Conservation (phyloP, 495 filamentous ascomycete species). For the Podospora anserina region DNA sequence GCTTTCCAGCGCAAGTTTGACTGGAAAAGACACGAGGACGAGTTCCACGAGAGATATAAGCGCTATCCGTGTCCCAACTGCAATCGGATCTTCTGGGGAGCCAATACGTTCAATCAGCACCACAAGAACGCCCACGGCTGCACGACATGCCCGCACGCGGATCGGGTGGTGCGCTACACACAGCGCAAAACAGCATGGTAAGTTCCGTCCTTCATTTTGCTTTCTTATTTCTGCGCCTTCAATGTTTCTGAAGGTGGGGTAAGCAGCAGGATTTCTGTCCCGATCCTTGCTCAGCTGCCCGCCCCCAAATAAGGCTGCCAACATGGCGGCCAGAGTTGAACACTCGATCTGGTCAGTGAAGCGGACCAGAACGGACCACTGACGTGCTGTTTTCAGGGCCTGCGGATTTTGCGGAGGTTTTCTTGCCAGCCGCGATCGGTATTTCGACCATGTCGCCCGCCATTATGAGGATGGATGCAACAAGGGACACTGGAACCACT, state of each 20-base stretch:
- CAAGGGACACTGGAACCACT: conserved; percentile 49
- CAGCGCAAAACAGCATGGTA: conserved; percentile 33
- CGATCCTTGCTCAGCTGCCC: neutral
- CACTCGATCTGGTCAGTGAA: conserved; percentile 14
- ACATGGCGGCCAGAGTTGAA: neutral
- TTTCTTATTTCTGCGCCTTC: neutral
- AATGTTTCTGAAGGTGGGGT: neutral
- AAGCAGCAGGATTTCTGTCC: neutral
- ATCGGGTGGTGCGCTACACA: conserved; percentile 42
- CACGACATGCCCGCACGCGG: conserved; percentile 48
- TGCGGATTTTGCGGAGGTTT: conserved; percentile 52
- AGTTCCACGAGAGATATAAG: conserved; percentile 51
- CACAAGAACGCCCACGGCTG: conserved; percentile 51
- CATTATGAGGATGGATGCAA: conserved; percentile 49
- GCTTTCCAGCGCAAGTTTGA: conserved; percentile 52
- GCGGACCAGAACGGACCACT: conserved; percentile 26
- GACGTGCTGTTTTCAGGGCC: conserved; percentile 26
- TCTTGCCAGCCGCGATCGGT: conserved; percentile 45
- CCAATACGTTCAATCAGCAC: conserved; percentile 51
- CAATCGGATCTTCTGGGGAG: conserved; percentile 50
- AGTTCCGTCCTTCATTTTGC: conserved; percentile 4
- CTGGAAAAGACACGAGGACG: conserved; percentile 53
- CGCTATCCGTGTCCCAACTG: conserved; percentile 50
- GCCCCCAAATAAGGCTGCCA: neutral
- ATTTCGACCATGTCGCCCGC: conserved; percentile 50